These are phyloP conservation scores for Alternaria solani DNA, from an alignment of 2,329 filamentous ascomycete genomes.

Conservation along the genomic window DNA sequence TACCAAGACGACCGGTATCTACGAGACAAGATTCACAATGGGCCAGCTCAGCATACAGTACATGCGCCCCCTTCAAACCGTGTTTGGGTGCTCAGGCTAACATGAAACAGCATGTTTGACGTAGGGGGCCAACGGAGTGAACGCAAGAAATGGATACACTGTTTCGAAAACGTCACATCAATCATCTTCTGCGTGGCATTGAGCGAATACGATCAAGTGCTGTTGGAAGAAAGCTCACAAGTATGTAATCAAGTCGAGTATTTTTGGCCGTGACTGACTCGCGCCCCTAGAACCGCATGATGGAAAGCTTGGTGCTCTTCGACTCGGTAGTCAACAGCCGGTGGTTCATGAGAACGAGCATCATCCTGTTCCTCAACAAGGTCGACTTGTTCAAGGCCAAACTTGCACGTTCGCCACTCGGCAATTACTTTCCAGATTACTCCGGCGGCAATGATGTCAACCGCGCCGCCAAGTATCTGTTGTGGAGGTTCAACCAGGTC, in stretches of 20 bases:
- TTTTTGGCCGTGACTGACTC: conserved; percentile 32
- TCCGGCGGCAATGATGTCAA: conserved; percentile 98
- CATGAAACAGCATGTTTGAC: conserved; percentile 87
- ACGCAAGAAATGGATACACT: conserved; percentile 99
- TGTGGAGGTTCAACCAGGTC: conserved; percentile 99
- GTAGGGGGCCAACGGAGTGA: conserved; percentile 97
- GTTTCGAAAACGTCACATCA: conserved; percentile 98
- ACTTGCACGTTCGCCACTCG: conserved; percentile 84
- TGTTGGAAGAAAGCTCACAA: conserved; percentile 96
- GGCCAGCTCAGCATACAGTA: conserved; percentile 98
- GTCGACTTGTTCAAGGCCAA: conserved; percentile 98
- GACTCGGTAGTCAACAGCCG: conserved; percentile 98
- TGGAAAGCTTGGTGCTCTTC: conserved; percentile 95
- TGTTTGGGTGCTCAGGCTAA: conserved; percentile 34
- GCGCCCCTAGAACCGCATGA: conserved; percentile 87
- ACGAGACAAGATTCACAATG: conserved; percentile 99
- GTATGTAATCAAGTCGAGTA: conserved; percentile 60
- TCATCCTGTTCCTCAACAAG: conserved; percentile 98
- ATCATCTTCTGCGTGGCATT: conserved; percentile 99
- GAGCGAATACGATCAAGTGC: conserved; percentile 97
- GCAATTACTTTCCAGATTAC: conserved; percentile 97
- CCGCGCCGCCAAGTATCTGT: conserved; percentile 93
- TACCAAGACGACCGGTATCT: conserved; percentile 99
- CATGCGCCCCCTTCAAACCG: conserved; percentile 49
- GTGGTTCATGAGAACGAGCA: conserved; percentile 99